These are phyloP conservation scores for Carex arenaria DNA, from an alignment of 202 grass and related monocot species.

Conservation along the genomic window DNA sequence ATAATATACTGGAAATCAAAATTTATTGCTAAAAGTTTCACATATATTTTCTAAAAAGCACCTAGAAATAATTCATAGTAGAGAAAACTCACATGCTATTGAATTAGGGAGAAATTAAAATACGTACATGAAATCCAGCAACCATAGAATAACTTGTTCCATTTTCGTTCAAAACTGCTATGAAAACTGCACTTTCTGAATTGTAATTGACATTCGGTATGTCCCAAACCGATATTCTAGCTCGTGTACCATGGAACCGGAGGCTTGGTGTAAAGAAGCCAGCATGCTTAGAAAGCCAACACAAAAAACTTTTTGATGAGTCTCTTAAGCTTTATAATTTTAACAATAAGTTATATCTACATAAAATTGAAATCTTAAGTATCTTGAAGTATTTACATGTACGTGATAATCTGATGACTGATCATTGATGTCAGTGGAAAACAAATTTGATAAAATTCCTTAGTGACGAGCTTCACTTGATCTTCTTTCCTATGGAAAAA, in stretches of 20 bases:
- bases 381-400: neutral
- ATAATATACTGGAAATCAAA: neutral
- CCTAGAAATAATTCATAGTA: neutral
- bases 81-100: neutral
- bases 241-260: neutral
- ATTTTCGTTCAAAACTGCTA: neutral
- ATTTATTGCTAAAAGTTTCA: neutral
- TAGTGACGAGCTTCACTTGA: neutral
- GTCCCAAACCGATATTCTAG: neutral
- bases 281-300: neutral
- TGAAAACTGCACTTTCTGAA: neutral
- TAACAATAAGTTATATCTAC: too few species aligned
- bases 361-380: neutral
- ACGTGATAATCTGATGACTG: neutral
- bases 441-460: neutral
- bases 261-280: neutral
- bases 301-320: neutral
- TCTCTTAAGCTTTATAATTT: neutral
- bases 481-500: neutral
- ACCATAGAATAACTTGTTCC: neutral
- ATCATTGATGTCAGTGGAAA: neutral
- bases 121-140: slow-evolving; percentile 7
- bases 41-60: neutral
- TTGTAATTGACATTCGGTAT: neutral
- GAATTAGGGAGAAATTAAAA: neutral